Evolutionary conservation across 306 rosid species (phyloP).

Genomic region (Gynostemma pentaphyllum): DNA sequence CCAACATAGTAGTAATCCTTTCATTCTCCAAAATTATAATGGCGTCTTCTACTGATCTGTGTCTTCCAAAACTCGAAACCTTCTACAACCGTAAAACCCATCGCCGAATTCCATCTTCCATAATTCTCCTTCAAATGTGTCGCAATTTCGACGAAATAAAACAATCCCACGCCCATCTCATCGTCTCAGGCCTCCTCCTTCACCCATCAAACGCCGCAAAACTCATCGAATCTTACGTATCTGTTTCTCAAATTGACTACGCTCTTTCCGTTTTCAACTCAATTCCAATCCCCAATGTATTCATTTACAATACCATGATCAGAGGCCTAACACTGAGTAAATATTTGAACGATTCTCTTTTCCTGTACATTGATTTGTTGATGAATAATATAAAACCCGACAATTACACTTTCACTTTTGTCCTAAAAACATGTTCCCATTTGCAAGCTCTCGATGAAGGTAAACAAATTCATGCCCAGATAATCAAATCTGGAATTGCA

Average conservation of each 20-base stretch:
- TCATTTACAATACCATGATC: slow-evolving; percentile 32
- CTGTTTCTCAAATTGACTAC: slow-evolving; percentile 7
- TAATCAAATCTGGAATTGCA: slow-evolving; percentile 29
- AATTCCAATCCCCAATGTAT: slow-evolving; percentile 27
- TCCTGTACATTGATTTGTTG: slow-evolving; percentile 19
- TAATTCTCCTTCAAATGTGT: slow-evolving; percentile 31
- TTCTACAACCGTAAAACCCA: no score
- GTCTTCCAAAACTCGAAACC: no score
- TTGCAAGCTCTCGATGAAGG: slow-evolving; percentile 28
- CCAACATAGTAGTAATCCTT: no score
- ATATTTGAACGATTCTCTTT: slow-evolving; percentile 15
- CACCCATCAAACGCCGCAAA: slow-evolving; percentile 26
- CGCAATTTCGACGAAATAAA: slow-evolving; percentile 19
- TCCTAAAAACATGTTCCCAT: slow-evolving; percentile 38
- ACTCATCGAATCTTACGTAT: slow-evolving; percentile 33
- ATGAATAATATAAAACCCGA: slow-evolving; percentile 24
- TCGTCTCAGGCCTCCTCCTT: slow-evolving; percentile 25
- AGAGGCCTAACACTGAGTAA: slow-evolving; percentile 23
- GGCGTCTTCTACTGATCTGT: no score
- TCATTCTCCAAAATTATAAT: no score
- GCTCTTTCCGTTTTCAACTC: slow-evolving; percentile 22
- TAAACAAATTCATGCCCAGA: slow-evolving; percentile 33
- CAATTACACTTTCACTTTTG: slow-evolving; percentile 30
- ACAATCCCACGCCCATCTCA: slow-evolving; percentile 31
- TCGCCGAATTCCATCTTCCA: slow-evolving; percentile 15